phyloP scores from a whole-genome alignment of 768 basidiomycete genomes.

The Kwoniella bestiolae region DNA sequence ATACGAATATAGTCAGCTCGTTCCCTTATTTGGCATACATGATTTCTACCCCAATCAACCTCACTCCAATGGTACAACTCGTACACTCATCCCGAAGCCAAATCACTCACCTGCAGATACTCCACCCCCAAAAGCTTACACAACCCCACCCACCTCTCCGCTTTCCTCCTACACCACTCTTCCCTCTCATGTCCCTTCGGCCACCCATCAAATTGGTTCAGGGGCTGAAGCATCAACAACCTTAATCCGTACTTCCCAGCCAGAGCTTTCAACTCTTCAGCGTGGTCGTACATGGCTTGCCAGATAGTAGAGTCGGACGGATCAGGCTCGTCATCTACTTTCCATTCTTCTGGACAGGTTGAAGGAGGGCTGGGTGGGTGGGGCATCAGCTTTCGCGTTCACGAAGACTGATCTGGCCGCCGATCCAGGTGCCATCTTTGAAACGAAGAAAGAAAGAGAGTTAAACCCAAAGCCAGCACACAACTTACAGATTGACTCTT shows the following conservation, averaged over 20 bases:
- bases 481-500: slow-evolving; percentile 21
- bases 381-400: neutral
- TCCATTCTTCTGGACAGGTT: slow-evolving; percentile 21
- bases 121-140: slow-evolving; percentile 38
- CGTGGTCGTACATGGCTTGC: slow-evolving; percentile 14
- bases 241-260: slow-evolving; percentile 18
- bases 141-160: slow-evolving; percentile 37
- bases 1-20: neutral
- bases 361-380: slow-evolving; percentile 13
- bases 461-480: too few species aligned
- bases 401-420: too few species aligned
- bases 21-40: too few species aligned
- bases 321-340: slow-evolving; percentile 26
- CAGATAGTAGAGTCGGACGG: slow-evolving; percentile 25
- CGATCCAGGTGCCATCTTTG: too few species aligned
- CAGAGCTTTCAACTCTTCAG: slow-evolving; percentile 13
- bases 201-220: slow-evolving; percentile 51
- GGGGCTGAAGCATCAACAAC: slow-evolving; percentile 44
- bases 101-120: slow-evolving; percentile 30
- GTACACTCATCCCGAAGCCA: too few species aligned
- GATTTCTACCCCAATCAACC: too few species aligned
- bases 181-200: slow-evolving; percentile 26
- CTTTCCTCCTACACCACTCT: slow-evolving; percentile 30
- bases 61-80: too few species aligned
- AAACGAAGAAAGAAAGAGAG: too few species aligned